Base-by-base conservation (phyloP, 1,284 basidiomycete species). In the Farysia itapuensis region DNA sequence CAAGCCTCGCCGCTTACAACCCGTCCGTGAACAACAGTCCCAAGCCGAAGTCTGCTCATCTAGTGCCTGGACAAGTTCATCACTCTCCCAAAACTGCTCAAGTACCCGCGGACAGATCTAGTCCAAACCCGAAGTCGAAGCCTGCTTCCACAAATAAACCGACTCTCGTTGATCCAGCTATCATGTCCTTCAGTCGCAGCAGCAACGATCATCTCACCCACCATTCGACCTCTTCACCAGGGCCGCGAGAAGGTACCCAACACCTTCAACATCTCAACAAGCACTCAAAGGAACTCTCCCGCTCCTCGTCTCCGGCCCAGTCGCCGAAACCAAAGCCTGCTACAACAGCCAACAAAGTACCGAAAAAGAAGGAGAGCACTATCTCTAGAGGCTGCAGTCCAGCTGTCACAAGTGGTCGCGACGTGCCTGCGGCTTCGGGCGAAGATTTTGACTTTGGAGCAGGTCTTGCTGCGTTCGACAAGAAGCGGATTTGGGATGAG, bases 401-500 rank as follows among this genome's bases (percentile, higher is more conserved):
- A 3, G 49, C 49, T 3, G 36, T 59, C 29, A 44, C 25, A 45
- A 51, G 26, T 36, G 47, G 15, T 29, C 54, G 13, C 48, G 51
- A 21, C 22, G 25, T 9, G n/a, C 13, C 20, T 20, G 34, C 34
- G 20, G 19, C 13, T 22, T 22, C 22, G 34, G 15, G 46, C 8
- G 57, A 60, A 4, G 57, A 60, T 8, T 60, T 60, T 23, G 57
- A 60, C 35, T 60, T 60, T 16, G 50, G 36, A 20, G 57, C 57
- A 14, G 57, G 57, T 15, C 43, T 60, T 21, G 45, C 43, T 16
- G 57, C 57, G 11, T 60, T 60, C 32, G 57, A 60, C 40, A 60
- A 60, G 50, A 49, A 60, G 39, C 49, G 48, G 43, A 54, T 60
- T 31, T 60, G 57, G 57, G 57, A 60, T 24, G 57, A 60, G 35